phyloP scores from a whole-genome alignment of 805 yeast species.

The Saccharomycopsis sp. region DNA sequence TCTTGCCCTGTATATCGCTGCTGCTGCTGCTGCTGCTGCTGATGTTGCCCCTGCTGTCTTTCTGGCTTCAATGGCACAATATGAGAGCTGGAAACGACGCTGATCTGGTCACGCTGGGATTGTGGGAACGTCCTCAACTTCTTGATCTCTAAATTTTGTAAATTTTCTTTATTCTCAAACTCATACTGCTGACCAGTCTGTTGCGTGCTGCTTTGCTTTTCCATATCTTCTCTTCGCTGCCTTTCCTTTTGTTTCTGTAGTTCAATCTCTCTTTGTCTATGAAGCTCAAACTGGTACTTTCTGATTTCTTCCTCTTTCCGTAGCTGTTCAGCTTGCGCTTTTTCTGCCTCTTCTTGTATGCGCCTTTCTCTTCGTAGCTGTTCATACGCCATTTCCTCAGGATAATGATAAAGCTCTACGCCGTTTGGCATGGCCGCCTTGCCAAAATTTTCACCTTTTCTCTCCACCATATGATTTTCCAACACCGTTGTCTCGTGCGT shows the following conservation, averaged over 20 bases:
- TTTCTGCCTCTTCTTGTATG: slow-evolving; percentile 14
- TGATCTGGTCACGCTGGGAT: background rate
- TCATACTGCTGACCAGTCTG: background rate
- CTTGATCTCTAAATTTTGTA: background rate
- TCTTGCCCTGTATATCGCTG: no score
- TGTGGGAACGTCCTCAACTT: background rate
- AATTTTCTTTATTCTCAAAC: background rate
- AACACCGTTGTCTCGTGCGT: slow-evolving; percentile 4
- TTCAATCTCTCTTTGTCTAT: background rate
- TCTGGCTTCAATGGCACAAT: slow-evolving; percentile 24
- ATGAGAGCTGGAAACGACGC: slow-evolving; percentile 9
- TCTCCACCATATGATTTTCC: background rate
- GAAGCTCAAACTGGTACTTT: slow-evolving; percentile 1
- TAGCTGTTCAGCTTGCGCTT: background rate
- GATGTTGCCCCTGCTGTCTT: background rate
- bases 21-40: no score
- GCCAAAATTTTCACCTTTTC: no score
- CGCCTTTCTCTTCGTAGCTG: slow-evolving; percentile 13
- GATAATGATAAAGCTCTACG: no score
- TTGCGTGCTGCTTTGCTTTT: slow-evolving; percentile 2
- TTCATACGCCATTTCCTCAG: slow-evolving; percentile 16
- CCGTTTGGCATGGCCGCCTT: no score
- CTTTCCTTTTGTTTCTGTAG: slow-evolving; percentile 1
- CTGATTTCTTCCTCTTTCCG: background rate
- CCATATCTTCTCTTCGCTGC: background rate